Base-by-base conservation (phyloP, 1,284 basidiomycete genomes). In the Clitocybe nebularis region DNA sequence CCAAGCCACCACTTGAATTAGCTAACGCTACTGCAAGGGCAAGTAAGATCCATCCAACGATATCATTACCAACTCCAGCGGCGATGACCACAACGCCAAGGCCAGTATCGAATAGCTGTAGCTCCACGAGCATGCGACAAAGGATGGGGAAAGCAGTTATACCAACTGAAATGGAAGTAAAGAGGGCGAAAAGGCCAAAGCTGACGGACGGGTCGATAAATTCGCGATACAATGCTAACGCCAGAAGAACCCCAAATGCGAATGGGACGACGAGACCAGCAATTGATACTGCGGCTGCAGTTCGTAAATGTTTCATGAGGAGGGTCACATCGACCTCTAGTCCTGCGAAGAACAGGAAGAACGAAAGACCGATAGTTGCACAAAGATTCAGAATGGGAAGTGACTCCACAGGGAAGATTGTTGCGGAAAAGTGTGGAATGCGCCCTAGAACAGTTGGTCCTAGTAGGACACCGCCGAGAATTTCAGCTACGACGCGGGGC, bases 141-240 rank as follows among this genome's bases (percentile, higher is more conserved):
- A 98, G 75, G 3, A 99, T 94, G 0, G 86, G 89, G 61, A 94
- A 94, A 0, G 93, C 93, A 0, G 93, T 97, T 63, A 97, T 96
- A 2, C 87, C 85, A 67, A 84, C 92, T 1, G 93, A 84, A n/a
- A 95, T 90, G 37, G 91, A 91, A 28, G 90, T 83, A 67, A 96
- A 97, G 29, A 97, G 82, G 53, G 95, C 68, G 62, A 95, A 96
- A 61, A 93, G 81, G 6, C 90, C 87, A 60, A 89, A 69, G 33
- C 83, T 77, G 45, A 90, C 81, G 10, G 56, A 65, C 0, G 64
- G 63, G 55, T 85, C 71, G 58, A 91, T 80, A 60, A 91, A 95
- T 23, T 79, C 64, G 45, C 79, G 67, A 67, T 95, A 96, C 20
- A 97, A 62, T 3, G 85, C 89, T 2, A 90, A 76, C 0, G 91